Conservation (phyloP, 2,329 filamentous ascomycete genomes). For the Atkinsonella texensis region DNA sequence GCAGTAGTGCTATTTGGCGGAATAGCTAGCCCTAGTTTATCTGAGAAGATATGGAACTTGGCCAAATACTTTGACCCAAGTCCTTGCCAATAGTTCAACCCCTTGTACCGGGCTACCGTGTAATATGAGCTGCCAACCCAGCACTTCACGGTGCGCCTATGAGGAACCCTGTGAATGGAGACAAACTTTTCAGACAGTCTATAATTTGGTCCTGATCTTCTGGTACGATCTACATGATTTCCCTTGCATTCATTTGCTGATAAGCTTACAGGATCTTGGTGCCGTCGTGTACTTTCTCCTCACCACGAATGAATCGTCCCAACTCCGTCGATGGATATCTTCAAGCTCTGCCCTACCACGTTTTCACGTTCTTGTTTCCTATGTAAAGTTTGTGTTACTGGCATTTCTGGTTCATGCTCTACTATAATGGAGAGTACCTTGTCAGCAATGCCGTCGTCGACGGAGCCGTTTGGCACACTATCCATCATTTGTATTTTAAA, state of each 20-base stretch:
- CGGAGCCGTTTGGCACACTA: constrained; percentile 1
- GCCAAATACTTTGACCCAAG: too few relatives aligned
- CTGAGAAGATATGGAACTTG: too few relatives aligned
- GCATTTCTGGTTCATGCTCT: constrained; percentile 22
- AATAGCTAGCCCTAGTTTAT: too few relatives aligned
- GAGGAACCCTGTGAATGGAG: constrained; percentile 66
- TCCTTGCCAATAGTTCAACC: too few relatives aligned
- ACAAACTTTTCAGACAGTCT: constrained; percentile 64
- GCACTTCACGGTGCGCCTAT: constrained; percentile 58
- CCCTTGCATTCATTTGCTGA: not conserved
- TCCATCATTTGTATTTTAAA: constrained; percentile 4
- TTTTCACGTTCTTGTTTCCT: constrained; percentile 1
- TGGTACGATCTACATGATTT: constrained; percentile 45
- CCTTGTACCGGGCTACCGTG: constrained; percentile 32
- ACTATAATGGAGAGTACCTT: not conserved
- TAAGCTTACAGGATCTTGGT: constrained; percentile 61
- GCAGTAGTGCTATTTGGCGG: too few relatives aligned
- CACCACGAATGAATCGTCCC: constrained; percentile 5
- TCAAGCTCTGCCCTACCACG: constrained; percentile 1
- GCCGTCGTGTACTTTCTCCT: constrained; percentile 73
- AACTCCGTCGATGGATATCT: constrained; percentile 3
- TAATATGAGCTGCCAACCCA: constrained; percentile 61
- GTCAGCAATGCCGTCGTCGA: constrained; percentile 1
- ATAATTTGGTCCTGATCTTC: constrained; percentile 71
- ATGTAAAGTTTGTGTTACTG: constrained; percentile 1